These are phyloP conservation scores for Penicillium sp. DNA, from an alignment of 2,329 filamentous ascomycete species.

Conservation along the genomic window DNA sequence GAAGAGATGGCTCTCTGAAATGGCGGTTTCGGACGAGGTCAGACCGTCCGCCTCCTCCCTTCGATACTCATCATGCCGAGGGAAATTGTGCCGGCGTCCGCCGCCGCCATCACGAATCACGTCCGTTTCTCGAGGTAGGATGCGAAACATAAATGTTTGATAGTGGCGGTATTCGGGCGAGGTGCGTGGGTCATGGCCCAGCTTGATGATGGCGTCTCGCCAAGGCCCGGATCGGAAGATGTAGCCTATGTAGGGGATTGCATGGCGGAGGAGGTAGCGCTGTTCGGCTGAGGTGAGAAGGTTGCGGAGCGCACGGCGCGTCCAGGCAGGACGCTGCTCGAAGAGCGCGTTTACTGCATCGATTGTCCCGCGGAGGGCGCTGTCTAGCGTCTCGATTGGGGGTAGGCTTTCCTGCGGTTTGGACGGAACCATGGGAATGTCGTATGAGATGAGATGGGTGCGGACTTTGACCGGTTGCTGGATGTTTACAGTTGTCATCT, in stretches of 20 bases:
- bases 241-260: constrained; percentile 81
- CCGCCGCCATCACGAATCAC: constrained; percentile 32
- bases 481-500: constrained; percentile 59
- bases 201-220: constrained; percentile 80
- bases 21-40: neutral
- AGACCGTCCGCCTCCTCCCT: neutral
- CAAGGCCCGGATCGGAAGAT: constrained; percentile 91
- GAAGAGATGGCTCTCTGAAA: constrained; percentile 63
- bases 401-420: constrained; percentile 57
- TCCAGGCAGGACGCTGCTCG: constrained; percentile 76
- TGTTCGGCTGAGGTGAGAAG: constrained; percentile 55
- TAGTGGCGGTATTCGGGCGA: constrained; percentile 76
- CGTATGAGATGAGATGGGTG: constrained; percentile 59
- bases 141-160: constrained; percentile 84
- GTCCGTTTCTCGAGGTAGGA: constrained; percentile 46
- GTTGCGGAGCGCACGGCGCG: constrained; percentile 76
- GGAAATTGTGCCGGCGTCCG: constrained; percentile 30
- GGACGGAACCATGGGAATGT: constrained; percentile 61
- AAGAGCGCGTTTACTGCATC: constrained; percentile 64
- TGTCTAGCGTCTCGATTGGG: constrained; percentile 50
- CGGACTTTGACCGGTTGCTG: constrained; percentile 58
- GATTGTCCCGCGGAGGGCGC: constrained; percentile 63
- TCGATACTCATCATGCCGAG: constrained; percentile 18
- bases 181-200: constrained; percentile 79
- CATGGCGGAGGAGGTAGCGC: constrained; percentile 63